phyloP scores from a whole-genome alignment of 1,284 basidiomycete genomes.

The Rhizopogon parksii region DNA sequence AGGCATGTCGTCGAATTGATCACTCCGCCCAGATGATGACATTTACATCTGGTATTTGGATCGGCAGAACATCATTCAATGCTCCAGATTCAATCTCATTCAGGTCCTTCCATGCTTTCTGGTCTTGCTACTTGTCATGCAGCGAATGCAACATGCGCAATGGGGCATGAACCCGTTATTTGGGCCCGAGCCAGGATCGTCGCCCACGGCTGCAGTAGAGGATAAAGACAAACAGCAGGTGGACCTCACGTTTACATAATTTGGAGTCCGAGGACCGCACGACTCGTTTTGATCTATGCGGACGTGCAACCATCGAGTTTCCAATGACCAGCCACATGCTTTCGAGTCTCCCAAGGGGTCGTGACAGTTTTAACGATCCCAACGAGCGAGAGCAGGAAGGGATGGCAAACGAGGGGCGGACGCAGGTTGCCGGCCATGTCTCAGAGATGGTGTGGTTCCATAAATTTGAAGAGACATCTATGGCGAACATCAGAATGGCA shows the following conservation, averaged over 20 bases:
- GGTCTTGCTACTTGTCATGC: not conserved
- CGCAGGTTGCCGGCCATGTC: not conserved
- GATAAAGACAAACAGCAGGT: not conserved
- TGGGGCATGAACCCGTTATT: not conserved
- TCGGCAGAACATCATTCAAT: not conserved
- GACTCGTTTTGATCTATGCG: not conserved
- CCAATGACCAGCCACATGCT: not conserved
- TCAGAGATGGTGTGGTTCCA: not conserved
- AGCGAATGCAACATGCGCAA: not conserved
- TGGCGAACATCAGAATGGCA: not conserved
- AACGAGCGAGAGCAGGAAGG: not conserved
- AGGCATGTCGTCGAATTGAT: not conserved
- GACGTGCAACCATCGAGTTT: not conserved
- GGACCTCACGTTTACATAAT: not conserved
- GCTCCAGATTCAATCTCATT: not conserved
- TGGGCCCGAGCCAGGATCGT: not conserved
- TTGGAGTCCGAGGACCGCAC: not conserved
- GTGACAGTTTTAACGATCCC: not conserved
- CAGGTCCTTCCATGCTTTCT: not conserved
- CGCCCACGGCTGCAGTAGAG: not conserved
- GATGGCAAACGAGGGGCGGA: too few relatives aligned
- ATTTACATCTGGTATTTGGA: not conserved
- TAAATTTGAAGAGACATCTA: conserved; percentile 7
- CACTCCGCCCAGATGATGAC: not conserved
- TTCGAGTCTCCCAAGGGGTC: not conserved